Conservation (phyloP, 2,329 filamentous ascomycete species). For the Penicillium sp. region DNA sequence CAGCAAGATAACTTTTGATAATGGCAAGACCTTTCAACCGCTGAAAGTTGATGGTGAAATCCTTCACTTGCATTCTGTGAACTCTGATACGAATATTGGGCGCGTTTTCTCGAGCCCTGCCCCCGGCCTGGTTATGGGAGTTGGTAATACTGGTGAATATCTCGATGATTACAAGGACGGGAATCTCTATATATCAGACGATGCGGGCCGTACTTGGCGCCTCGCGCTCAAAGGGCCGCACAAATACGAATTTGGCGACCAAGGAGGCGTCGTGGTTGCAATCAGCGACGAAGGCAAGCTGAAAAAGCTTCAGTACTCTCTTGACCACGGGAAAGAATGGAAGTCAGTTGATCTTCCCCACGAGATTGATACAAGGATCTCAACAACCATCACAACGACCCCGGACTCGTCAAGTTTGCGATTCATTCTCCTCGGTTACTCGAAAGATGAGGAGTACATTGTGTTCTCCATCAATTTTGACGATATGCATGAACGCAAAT, state of each 20-base stretch:
- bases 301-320: slow-evolving; percentile 71
- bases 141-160: slow-evolving; percentile 83
- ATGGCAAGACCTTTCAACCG: slow-evolving; percentile 81
- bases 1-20: slow-evolving; percentile 91
- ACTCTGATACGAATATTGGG: slow-evolving; percentile 79
- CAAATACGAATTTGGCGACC: slow-evolving; percentile 95
- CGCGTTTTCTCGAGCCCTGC: slow-evolving; percentile 92
- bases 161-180: slow-evolving; percentile 74
- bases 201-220: slow-evolving; percentile 86
- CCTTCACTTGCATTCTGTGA: slow-evolving; percentile 91
- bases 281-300: slow-evolving; percentile 71
- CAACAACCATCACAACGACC: slow-evolving; percentile 80
- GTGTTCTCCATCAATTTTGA: slow-evolving; percentile 83
- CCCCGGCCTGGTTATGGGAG: slow-evolving; percentile 89
- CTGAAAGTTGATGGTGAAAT: slow-evolving; percentile 70
- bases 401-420: slow-evolving; percentile 92
- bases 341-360: slow-evolving; percentile 70
- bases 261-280: slow-evolving; percentile 86
- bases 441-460: slow-evolving; percentile 60
- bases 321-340: slow-evolving; percentile 91
- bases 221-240: slow-evolving; percentile 76
- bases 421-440: slow-evolving; percentile 75
- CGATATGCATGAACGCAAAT: slow-evolving; percentile 78
- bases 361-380: slow-evolving; percentile 71
- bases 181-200: slow-evolving; percentile 84